Evolutionary conservation across 2,329 filamentous ascomycete genomes (phyloP), one percentile per base, ranked within the genome.

Genomic region (Fusarium denticulatum): DNA sequence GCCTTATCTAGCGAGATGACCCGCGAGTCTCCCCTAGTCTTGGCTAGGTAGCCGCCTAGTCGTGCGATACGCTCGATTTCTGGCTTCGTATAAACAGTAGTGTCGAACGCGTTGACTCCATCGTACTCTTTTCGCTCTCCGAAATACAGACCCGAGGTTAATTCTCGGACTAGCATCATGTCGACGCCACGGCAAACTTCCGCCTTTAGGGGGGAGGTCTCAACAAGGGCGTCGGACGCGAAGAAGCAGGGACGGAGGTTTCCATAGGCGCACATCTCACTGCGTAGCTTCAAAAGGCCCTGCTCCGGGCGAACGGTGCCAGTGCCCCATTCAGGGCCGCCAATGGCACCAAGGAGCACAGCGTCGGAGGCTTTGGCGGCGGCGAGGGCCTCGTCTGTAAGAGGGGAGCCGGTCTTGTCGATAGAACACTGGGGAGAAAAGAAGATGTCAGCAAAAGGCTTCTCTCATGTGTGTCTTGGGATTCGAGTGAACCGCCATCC

Each of bases 221-320:
- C 91, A 79, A 98, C 91, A 57, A 98, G 92, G 28, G 91, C 89
- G 60, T 96, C 93, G 3, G 95, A 95, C 58, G 95, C 94, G 86
- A 99, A 98, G 88, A 94, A 97, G 88, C 96, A 98, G 13, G 96
- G 96, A 10, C 96, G 92, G 66, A 98, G 91, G 89, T 98, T 98
- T 77, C 95, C 96, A 85, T 97, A 98, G 62, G 96, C 94, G 80
- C 90, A 89, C 88, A 98, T 93, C 84, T 98, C 94, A 85, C 97
- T 98, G 85, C 96, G 94, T 60, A 99, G 93, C 76, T 87, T 90
- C 69, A 99, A 91, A 78, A 98, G 91, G 71, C 96, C 96, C 85
- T 98, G 94, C 83, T 98, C 96, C 3, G 96, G 96, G 49, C 96
- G 94, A 72, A 98, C 92, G 65, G 91, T 85, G 76, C 94, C 94